Base-by-base conservation (phyloP, 805 yeast genomes). In the Pichia gijzeniarum region DNA sequence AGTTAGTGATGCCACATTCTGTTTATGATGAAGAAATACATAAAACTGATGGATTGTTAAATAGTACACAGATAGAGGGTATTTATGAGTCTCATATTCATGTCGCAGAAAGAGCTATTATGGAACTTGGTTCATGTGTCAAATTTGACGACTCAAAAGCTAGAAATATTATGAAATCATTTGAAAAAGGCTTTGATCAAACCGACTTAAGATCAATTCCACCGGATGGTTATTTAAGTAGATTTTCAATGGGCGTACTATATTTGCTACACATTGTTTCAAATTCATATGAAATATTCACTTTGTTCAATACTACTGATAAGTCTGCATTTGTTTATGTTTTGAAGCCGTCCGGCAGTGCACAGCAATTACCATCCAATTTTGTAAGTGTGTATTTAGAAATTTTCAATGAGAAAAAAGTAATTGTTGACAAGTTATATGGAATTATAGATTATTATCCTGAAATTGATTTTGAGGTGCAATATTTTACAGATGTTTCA, bases 151-250 rank as follows among this genome's bases (percentile, higher is more conserved):
- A 82, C 38, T 68, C 78, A 1, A 71, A 75, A 45, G 76, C 86
- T n/a, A 96, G 97, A 8, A 79, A 89, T 0, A 68, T 95, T 9
- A 95, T 97, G 7, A 77, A 75, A 55, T 95, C 96, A 25, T 67
- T 93, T 47, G 89, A 86, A 54, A 74, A 76, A 48, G 99, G 99
- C 0, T 95, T 95, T 62, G 78, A 83, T 13, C 58, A 76, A 45
- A 76, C 76, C 41, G 80, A 81, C 60, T 60, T 77, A 44, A 66
- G 68, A 25, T 59, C 65, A 43, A 65, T 73, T 5, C 76, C 77
- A 5, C 58, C 74, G 13, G 71, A 69, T 3, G 62, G 69, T 36
- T 87, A 88, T 55, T 64, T 88, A 51, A 64, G 69, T 41, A 64
- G 71, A 32, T 77, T 82, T 52, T 62, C 69, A 5, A 69, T 82